Evolutionary conservation across 257 asterid genomes (phyloP), one percentile per base, ranked within the genome.

Genomic region (Solanum medicagineum): DNA sequence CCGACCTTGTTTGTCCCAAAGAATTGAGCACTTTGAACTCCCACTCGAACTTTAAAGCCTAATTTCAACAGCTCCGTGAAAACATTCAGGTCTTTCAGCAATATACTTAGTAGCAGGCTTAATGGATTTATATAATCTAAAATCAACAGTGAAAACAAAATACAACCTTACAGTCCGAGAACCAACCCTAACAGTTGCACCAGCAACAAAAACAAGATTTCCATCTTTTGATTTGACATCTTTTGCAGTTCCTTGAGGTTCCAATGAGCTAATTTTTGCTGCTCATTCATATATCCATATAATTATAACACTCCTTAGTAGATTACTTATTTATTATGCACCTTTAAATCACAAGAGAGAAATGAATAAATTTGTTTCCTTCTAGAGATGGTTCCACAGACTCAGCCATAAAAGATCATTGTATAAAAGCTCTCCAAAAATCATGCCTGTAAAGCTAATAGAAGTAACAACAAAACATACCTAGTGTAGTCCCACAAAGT

Each of bases 141-240:
- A 57, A 53, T 12, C 44, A 47, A 87, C 66, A 85, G 40, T 3
- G 77, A 68, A 85, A 83, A 54, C 29, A 62, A 47, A 83, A 81
- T 40, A 44, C 74, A 69, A 96, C 98, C 99, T 96, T 88, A 95
- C 97, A 80, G 98, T 94, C 85, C 99, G 88, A 85, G 97, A 96
- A 68, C 99, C 99, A 89, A 96, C 99, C 93, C 66, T 91, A 51
- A 98, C 99, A 17, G 99, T 96, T 42, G 99, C 97, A 44, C 99
- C 99, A 16, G 98, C 99, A 75, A 96, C 99, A 90, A 91, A 96
- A 85, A 91, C 94, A 71, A 93, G 90, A 93, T 92, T 91, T 53
- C 70, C 88, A 87, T 93, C 99, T 81, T 96, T 93, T 85, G 81
- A 13, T 40, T 81, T 82, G 85, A 62, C 87, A 83, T 84, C 87